Conservation (phyloP, 1,139 yeast genomes). For the Saccharomycopsis phalli region DNA sequence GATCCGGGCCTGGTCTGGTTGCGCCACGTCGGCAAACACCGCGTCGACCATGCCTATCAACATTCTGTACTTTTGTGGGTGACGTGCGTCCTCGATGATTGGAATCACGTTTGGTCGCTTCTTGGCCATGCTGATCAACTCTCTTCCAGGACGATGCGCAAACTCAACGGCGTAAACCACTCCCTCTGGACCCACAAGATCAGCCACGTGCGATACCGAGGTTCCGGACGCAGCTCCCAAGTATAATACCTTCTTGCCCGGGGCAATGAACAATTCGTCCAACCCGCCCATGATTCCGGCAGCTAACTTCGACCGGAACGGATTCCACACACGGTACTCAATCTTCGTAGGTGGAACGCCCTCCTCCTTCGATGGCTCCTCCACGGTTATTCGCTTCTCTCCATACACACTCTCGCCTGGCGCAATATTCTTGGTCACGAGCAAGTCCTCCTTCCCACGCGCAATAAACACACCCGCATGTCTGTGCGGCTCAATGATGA, state of each 20-base stretch:
- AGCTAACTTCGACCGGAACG: slow-evolving; percentile 98
- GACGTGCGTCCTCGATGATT: slow-evolving; percentile 98
- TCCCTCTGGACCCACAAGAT: slow-evolving; percentile 98
- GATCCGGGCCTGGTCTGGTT: slow-evolving; percentile 99
- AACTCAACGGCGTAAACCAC: slow-evolving; percentile 97
- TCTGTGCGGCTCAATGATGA: slow-evolving; percentile 96
- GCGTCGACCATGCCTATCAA: slow-evolving; percentile 96
- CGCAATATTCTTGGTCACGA: slow-evolving; percentile 92
- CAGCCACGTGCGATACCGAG: slow-evolving; percentile 96
- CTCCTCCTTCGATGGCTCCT: slow-evolving; percentile 83
- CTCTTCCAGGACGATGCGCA: slow-evolving; percentile 99
- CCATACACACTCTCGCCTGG: slow-evolving; percentile 99
- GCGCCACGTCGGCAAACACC: slow-evolving; percentile 99
- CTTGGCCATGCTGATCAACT: slow-evolving; percentile 98
- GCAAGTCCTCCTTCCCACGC: slow-evolving; percentile 97
- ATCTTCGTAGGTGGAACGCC: slow-evolving; percentile 87
- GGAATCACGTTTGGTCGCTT: slow-evolving; percentile 99
- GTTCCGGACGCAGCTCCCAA: slow-evolving; percentile 99
- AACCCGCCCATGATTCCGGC: slow-evolving; percentile 99
- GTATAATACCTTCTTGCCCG: slow-evolving; percentile 95
- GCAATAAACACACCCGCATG: slow-evolving; percentile 98
- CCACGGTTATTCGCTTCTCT: slow-evolving; percentile 91
- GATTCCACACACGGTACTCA: slow-evolving; percentile 99
- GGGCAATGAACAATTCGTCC: slow-evolving; percentile 93
- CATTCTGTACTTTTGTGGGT: slow-evolving; percentile 99